These are phyloP conservation scores for Fomitopsis betulina DNA, from an alignment of 1,284 basidiomycete genomes.

Conservation along the genomic window DNA sequence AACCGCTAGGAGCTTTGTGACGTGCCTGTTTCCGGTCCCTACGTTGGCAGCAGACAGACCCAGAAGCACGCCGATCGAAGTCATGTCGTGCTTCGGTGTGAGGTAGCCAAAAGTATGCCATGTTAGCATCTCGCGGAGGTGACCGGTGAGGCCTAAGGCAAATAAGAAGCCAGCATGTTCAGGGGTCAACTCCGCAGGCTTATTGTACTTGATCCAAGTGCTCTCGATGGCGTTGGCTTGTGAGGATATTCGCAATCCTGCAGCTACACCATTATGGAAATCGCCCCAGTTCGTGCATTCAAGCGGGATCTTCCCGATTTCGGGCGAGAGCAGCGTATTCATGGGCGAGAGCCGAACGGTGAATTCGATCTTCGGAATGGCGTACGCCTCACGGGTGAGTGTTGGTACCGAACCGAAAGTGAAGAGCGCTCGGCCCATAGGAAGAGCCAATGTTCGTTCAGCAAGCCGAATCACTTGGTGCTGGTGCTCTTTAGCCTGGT, in stretches of 20 bases:
- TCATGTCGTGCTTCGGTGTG: constrained; percentile 92
- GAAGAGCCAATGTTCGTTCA: constrained; percentile 80
- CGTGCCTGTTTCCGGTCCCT: constrained; percentile 83
- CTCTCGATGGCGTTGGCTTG: constrained; percentile 79
- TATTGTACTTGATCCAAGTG: constrained; percentile 93
- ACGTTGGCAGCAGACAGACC: constrained; percentile 90
- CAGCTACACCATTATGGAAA: constrained; percentile 96
- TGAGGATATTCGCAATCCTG: constrained; percentile 79
- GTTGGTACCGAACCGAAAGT: constrained; percentile 74
- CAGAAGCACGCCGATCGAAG: constrained; percentile 89
- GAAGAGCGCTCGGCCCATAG: constrained; percentile 85
- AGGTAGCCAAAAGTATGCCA: constrained; percentile 91
- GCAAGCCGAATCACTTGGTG: constrained; percentile 73
- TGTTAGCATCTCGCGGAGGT: constrained; percentile 82
- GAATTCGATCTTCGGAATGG: constrained; percentile 79
- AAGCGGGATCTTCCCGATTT: constrained; percentile 56
- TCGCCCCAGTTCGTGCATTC: constrained; percentile 89
- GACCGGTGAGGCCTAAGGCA: constrained; percentile 89
- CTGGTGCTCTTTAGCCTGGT: constrained; percentile 79
- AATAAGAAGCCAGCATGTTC: constrained; percentile 95
- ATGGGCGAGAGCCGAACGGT: constrained; percentile 69
- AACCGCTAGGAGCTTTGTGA: constrained; percentile 88
- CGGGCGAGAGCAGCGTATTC: constrained; percentile 59
- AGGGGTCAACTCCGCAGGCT: constrained; percentile 79
- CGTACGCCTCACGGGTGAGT: constrained; percentile 72